phyloP scores from a whole-genome alignment of 108 stramenopile genomes.

The Schizochytrium sp. region DNA sequence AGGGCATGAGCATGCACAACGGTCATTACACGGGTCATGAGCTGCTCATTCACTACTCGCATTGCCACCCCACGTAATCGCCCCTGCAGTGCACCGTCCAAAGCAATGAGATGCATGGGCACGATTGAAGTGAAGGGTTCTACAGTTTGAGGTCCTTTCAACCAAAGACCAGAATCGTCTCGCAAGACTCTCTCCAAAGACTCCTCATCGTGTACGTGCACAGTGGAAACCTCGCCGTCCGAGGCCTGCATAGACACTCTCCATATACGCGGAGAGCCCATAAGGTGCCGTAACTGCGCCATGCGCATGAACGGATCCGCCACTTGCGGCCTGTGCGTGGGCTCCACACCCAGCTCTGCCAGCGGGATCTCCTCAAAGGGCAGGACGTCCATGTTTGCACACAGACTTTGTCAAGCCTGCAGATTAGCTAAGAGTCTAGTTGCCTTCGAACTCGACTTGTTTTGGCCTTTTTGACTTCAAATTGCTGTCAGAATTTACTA shows the following conservation, averaged over 20 bases:
- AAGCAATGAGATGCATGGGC: slow-evolving; percentile 34
- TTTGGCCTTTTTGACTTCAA: no score
- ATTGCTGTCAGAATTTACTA: no score
- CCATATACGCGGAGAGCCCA: background rate
- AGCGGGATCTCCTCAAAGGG: slow-evolving; percentile 5
- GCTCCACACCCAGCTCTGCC: slow-evolving; percentile 7
- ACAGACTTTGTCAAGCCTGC: no score
- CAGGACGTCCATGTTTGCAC: background rate
- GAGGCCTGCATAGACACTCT: slow-evolving; percentile 39
- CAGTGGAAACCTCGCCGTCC: slow-evolving; percentile 16
- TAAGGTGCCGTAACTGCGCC: background rate
- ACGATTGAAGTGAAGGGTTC: slow-evolving; percentile 16
- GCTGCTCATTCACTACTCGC: background rate
- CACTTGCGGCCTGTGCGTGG: slow-evolving; percentile 20
- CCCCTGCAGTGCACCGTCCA: background rate
- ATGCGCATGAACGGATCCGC: slow-evolving; percentile 10
- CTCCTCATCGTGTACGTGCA: background rate
- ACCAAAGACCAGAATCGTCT: background rate
- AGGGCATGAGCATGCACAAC: background rate
- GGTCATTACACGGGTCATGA: background rate
- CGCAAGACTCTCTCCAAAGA: background rate
- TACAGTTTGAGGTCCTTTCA: slow-evolving; percentile 44
- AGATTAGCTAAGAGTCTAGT: no score
- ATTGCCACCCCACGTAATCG: background rate
- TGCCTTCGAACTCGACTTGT: no score